These are phyloP conservation scores for Agaricus blazei DNA, from an alignment of 768 basidiomycete genomes.

Conservation along the genomic window DNA sequence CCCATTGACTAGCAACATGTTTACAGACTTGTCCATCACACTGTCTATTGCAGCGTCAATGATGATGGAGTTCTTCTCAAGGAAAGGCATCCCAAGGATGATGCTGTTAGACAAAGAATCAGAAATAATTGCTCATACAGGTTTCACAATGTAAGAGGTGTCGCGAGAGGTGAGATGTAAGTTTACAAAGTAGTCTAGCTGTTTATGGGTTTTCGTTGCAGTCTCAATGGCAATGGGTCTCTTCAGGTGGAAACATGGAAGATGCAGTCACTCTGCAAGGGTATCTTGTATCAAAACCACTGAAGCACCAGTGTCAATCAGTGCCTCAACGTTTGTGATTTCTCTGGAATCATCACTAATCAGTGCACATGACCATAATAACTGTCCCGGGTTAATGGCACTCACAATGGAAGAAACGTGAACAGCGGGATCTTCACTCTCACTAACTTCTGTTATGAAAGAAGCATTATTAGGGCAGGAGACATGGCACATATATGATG, in stretches of 20 bases:
- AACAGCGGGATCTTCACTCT: background rate
- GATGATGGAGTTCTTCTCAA: slow-evolving; percentile 27
- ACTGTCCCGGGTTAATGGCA: background rate
- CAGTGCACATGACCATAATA: background rate
- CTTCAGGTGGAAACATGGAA: background rate
- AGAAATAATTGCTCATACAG: slow-evolving; percentile 18
- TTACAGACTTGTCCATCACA: slow-evolving; percentile 12
- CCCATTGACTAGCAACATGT: no score
- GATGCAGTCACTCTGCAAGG: slow-evolving; percentile 14
- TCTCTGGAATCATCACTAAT: background rate
- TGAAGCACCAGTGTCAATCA: slow-evolving; percentile 26
- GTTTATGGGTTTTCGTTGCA: background rate
- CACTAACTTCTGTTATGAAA: no score
- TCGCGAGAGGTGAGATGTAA: slow-evolving; percentile 13
- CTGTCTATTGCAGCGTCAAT: slow-evolving; percentile 19
- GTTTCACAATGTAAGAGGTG: slow-evolving; percentile 12
- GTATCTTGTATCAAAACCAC: slow-evolving; percentile 25
- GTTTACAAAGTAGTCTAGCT: slow-evolving; percentile 13
- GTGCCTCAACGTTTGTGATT: background rate
- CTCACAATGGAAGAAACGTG: background rate
- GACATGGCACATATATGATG: background rate
- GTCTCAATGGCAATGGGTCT: slow-evolving; percentile 6
- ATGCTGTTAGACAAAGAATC: slow-evolving; percentile 20
- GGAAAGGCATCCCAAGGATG: slow-evolving; percentile 29
- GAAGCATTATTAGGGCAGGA: no score